Evolutionary conservation across 2,329 filamentous ascomycete species (phyloP).

Genomic region (Fusarium sp.): DNA sequence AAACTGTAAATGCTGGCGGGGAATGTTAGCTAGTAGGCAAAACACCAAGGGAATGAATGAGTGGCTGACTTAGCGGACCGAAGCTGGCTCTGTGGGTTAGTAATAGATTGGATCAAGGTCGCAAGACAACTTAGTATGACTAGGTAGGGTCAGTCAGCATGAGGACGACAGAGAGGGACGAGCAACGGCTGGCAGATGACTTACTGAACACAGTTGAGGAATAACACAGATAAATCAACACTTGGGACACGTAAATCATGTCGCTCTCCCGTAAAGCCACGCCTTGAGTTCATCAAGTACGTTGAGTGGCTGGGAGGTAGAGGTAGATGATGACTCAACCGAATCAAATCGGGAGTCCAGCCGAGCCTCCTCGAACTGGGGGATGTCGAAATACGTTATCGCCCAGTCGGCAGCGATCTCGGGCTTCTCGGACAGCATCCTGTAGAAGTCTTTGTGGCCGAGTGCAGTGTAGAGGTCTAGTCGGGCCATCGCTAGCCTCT

Average conservation of each 20-base stretch:
- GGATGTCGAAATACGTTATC: background rate
- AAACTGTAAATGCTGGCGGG: background rate
- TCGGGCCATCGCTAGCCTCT: background rate
- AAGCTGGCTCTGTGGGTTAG: background rate
- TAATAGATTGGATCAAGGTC: background rate
- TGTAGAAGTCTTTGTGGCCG: background rate
- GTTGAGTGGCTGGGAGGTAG: background rate
- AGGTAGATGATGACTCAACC: background rate
- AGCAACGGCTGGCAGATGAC: background rate
- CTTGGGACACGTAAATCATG: background rate
- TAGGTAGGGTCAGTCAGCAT: background rate
- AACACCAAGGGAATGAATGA: background rate
- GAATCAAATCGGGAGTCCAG: background rate
- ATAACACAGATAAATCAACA: background rate
- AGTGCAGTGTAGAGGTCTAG: background rate
- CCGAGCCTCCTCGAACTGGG: background rate
- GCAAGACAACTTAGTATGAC: background rate
- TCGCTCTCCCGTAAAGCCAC: background rate
- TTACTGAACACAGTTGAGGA: background rate
- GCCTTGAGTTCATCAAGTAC: background rate
- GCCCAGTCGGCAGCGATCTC: background rate
- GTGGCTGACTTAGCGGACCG: background rate
- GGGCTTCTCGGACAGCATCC: background rate
- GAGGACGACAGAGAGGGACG: background rate
- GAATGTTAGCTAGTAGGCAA: background rate